A percentile compares a stretch with the other conserved stretches of the same genome.
Conservation (phyloP, 1,284 basidiomycete species). For the Porodaedalea pini region DNA sequence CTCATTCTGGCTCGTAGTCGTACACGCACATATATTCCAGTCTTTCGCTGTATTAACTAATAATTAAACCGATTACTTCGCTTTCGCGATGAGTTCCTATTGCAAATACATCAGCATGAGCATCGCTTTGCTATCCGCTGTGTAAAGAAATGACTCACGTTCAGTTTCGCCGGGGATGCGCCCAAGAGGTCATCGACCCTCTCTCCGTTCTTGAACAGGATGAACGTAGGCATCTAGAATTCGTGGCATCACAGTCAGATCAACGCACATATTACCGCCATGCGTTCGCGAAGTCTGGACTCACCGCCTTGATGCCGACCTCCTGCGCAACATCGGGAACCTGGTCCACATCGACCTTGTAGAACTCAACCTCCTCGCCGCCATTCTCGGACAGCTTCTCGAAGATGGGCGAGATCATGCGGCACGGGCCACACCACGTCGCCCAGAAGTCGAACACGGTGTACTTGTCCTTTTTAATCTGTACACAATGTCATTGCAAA, state of each 20-base stretch:
- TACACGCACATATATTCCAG: neutral
- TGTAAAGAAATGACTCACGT: constrained; percentile 3
- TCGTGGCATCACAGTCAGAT: constrained; percentile 1
- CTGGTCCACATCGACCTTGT: constrained; percentile 81
- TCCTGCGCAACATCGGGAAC: constrained; percentile 53
- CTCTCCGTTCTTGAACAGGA: constrained; percentile 66
- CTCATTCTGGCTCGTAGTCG: too few relatives aligned
- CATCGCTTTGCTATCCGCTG: neutral
- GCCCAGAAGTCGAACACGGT: constrained; percentile 81
- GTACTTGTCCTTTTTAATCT: constrained; percentile 60
- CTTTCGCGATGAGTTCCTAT: constrained; percentile 11
- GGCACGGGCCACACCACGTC: constrained; percentile 73
- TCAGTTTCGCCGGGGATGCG: constrained; percentile 37
- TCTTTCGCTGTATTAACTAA: neutral
- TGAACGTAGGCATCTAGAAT: constrained; percentile 71
- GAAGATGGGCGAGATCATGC: constrained; percentile 75
- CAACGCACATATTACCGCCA: neutral
- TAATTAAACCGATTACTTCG: neutral
- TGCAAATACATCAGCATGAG: neutral
- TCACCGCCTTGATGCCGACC: constrained; percentile 68
- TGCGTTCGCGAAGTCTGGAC: constrained; percentile 25
- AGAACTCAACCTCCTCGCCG: constrained; percentile 53
- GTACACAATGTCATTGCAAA: constrained; percentile 8
- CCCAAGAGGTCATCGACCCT: constrained; percentile 62
- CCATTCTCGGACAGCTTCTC: constrained; percentile 53